These are phyloP conservation scores for Pseudoneurospora amorphoporcata DNA, from an alignment of 495 filamentous ascomycete species.

Conservation along the genomic window DNA sequence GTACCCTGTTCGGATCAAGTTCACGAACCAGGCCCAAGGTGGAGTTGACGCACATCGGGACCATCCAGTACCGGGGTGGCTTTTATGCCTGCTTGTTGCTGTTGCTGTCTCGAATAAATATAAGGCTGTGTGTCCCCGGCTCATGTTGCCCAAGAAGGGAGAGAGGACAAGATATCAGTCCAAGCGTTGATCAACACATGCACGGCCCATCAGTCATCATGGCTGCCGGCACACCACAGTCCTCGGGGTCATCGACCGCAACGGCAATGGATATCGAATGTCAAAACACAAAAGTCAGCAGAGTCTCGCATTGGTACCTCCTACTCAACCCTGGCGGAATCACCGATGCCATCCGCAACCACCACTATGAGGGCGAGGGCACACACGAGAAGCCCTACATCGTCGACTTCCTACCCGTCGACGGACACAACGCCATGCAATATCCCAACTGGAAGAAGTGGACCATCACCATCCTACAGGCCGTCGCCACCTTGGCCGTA, in stretches of 20 bases:
- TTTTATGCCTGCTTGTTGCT: neutral
- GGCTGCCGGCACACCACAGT: neutral
- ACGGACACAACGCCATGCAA: conserved; percentile 63
- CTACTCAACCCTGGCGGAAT: conserved; percentile 30
- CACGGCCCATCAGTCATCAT: neutral
- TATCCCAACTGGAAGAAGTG: conserved; percentile 56
- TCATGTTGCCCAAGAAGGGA: neutral
- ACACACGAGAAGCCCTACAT: conserved; percentile 65
- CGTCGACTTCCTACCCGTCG: conserved; percentile 63
- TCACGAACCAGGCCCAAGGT: neutral
- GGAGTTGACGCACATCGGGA: neutral
- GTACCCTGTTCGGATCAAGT: neutral
- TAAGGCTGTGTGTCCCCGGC: neutral
- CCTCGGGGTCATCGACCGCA: neutral
- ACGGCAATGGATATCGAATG: conserved; percentile 12
- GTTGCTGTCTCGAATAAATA: neutral
- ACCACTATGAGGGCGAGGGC: conserved; percentile 56
- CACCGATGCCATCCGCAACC: conserved; percentile 40
- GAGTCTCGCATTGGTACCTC: conserved; percentile 13
- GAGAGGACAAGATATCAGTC: neutral
- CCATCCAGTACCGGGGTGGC: neutral
- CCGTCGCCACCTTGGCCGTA: conserved; percentile 61
- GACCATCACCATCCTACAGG: conserved; percentile 54
- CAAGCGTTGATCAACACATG: neutral
- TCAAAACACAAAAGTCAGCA: conserved; percentile 10